Percentiles rank a stretch among this genome's conserved stretches.
phyloP scores from a whole-genome alignment of 2,329 filamentous ascomycete species.

The Zalaria obscura region DNA sequence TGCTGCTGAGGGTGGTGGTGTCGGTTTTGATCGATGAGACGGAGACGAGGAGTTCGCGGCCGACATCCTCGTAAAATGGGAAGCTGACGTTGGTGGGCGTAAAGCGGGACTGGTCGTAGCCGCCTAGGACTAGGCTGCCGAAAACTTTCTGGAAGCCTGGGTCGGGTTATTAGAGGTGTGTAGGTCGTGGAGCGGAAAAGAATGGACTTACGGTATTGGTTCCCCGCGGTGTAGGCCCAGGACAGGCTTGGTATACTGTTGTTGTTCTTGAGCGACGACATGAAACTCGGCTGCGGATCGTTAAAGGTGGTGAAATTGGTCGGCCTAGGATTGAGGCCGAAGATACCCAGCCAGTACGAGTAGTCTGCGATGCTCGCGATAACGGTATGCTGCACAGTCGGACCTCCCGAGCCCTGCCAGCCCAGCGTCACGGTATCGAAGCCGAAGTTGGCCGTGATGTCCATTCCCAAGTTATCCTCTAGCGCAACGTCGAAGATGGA shows the following conservation, averaged over 20 bases:
- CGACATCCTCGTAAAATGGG: conserved; percentile 15
- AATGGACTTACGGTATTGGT: conserved; percentile 15
- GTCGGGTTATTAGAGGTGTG: too few species aligned
- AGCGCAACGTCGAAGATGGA: conserved; percentile 49
- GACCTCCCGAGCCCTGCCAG: conserved; percentile 18
- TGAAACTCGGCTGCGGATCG: conserved; percentile 19
- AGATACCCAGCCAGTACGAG: conserved; percentile 18
- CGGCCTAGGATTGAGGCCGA: conserved; percentile 20
- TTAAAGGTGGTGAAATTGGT: conserved; percentile 21
- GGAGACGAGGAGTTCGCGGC: conserved; percentile 18
- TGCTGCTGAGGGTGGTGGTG: conserved; percentile 13
- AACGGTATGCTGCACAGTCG: conserved; percentile 14
- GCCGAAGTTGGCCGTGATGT: conserved; percentile 14
- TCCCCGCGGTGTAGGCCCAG: conserved; percentile 24
- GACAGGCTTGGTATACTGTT: conserved; percentile 19
- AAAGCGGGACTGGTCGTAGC: conserved; percentile 24
- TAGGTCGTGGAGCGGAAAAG: too few species aligned
- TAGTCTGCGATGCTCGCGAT: conserved; percentile 9
- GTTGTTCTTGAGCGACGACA: conserved; percentile 15
- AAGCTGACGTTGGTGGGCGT: conserved; percentile 17
- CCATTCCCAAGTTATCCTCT: conserved; percentile 36
- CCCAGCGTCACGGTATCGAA: conserved; percentile 20
- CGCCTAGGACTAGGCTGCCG: conserved; percentile 23
- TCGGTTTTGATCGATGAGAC: conserved; percentile 16
- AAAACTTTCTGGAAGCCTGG: conserved; percentile 15